Base-by-base conservation (phyloP, 2,329 filamentous ascomycete species). In the Ophiocordyceps sinensis region DNA sequence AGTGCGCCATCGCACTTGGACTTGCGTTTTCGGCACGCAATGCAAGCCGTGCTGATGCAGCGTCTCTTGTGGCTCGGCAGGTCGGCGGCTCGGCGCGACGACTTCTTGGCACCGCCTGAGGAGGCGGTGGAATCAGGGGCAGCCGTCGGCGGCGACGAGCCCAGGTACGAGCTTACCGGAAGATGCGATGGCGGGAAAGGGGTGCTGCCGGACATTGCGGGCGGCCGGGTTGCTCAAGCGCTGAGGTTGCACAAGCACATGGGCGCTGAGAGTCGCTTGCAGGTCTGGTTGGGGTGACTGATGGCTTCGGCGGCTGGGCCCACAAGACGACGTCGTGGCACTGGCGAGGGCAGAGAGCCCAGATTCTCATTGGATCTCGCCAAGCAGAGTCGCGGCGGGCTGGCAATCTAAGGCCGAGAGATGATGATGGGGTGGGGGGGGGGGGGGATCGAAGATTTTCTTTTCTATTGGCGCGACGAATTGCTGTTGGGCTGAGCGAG, bases 1-100 rank as follows among this genome's bases (percentile, higher is more conserved):
- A 84, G 70, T 42, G 87, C 88, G 44, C 89, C 89, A 61, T 96
- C 89, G 60, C 89, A 96, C 72, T 88, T 89, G 38, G 79, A 85
- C 54, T 89, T 89, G 48, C 84, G 70, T 56, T 77, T 78, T 17
- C 84, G 74, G 57, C 84, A 89, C 15, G 84, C 83, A 53, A 88
- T 77, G 56, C 84, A 89, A 10, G 84, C 84, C n/a, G 82, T 88
- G 62, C 82, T 87, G 44, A 89, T 82, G 58, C 84, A 88, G 50
- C 82, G 73, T 47, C 84, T 71, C 59, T 88, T 88, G 50, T 74
- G 69, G 43, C 48, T 50, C n/a, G 63, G 60, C 29, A 65, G 55
- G 42, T 75, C 69, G 43, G 60, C 61, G 31, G 64, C 62, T 45
- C 70, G 66, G 48, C 71, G 63, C 15, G 69, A 51, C 71, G 69